These are phyloP conservation scores for Mortierella antarctica DNA, from an alignment of 192 early-diverging fungal genomes.

Conservation along the genomic window DNA sequence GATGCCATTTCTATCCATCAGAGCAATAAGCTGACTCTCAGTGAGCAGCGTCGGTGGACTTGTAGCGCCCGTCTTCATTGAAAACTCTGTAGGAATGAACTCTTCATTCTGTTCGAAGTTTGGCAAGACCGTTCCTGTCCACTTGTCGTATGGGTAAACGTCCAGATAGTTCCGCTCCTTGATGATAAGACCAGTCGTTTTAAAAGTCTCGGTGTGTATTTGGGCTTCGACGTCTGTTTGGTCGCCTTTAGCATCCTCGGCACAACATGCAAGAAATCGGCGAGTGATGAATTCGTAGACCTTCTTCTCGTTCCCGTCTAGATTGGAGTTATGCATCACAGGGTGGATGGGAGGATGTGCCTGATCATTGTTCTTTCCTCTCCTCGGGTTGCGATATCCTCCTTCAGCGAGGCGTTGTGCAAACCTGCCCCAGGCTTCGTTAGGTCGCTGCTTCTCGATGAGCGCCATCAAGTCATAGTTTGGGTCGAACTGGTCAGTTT, in stretches of 20 bases:
- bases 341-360: constrained; percentile 99
- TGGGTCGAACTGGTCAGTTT: constrained; percentile 90
- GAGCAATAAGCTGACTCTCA: constrained; percentile 85
- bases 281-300: constrained; percentile 91
- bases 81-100: constrained; percentile 74
- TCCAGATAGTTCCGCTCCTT: constrained; percentile 91
- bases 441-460: constrained; percentile 68
- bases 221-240: constrained; percentile 80
- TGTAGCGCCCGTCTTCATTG: constrained; percentile 77
- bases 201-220: constrained; percentile 82
- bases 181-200: constrained; percentile 81
- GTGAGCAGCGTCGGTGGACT: constrained; percentile 80
- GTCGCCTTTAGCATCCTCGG: constrained; percentile 87
- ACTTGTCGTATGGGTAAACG: constrained; percentile 92
- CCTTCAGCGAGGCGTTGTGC: constrained; percentile 68
- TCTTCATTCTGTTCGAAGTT: constrained; percentile 73
- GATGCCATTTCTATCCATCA: constrained; percentile 95
- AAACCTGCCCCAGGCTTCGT: constrained; percentile 25
- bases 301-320: constrained; percentile 70
- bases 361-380: constrained; percentile 90
- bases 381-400: constrained; percentile 78
- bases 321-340: constrained; percentile 54
- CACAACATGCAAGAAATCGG: constrained; percentile 93
- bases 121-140: constrained; percentile 81
- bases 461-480: constrained; percentile 76